Percentiles rank a stretch among this genome's conserved stretches.
Conservation (phyloP, 257 asterid species). For the Orobanche coerulescens region DNA sequence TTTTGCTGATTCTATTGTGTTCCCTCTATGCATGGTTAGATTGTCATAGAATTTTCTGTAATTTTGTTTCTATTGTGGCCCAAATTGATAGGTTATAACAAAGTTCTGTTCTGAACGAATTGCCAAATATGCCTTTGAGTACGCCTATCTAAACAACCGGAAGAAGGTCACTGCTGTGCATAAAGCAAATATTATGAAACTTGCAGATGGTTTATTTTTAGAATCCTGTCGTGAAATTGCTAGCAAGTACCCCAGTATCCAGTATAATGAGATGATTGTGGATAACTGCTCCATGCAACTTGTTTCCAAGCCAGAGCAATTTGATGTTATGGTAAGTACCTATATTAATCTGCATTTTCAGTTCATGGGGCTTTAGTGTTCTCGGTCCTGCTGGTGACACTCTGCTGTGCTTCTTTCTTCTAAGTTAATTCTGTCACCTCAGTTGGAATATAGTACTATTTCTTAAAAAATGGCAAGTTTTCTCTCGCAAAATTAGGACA, state of each 20-base stretch:
- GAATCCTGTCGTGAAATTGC: slow-evolving; percentile 98
- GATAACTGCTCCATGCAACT: slow-evolving; percentile 99
- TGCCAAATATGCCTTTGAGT: slow-evolving; percentile 95
- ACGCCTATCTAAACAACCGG: slow-evolving; percentile 94
- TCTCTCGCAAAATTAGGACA: background rate
- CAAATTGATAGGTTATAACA: slow-evolving; percentile 73
- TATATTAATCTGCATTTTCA: background rate
- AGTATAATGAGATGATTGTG: slow-evolving; percentile 85
- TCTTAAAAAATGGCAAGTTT: background rate
- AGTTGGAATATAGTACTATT: background rate
- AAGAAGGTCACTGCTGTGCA: slow-evolving; percentile 95
- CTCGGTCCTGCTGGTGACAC: background rate
- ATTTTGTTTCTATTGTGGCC: slow-evolving; percentile 30
- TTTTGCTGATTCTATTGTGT: background rate
- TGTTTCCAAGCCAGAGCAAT: slow-evolving; percentile 98
- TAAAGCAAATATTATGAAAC: slow-evolving; percentile 98
- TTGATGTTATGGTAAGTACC: slow-evolving; percentile 84
- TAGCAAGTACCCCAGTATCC: slow-evolving; percentile 80
- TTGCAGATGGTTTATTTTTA: slow-evolving; percentile 92
- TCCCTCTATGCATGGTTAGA: background rate
- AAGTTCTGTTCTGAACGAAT: slow-evolving; percentile 95
- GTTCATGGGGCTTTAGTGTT: background rate
- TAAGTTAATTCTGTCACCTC: background rate
- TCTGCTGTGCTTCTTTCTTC: background rate
- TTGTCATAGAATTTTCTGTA: slow-evolving; percentile 2